These are phyloP conservation scores for Flaveria bidentis DNA, from an alignment of 129 eudicot species.

Conservation along the genomic window DNA sequence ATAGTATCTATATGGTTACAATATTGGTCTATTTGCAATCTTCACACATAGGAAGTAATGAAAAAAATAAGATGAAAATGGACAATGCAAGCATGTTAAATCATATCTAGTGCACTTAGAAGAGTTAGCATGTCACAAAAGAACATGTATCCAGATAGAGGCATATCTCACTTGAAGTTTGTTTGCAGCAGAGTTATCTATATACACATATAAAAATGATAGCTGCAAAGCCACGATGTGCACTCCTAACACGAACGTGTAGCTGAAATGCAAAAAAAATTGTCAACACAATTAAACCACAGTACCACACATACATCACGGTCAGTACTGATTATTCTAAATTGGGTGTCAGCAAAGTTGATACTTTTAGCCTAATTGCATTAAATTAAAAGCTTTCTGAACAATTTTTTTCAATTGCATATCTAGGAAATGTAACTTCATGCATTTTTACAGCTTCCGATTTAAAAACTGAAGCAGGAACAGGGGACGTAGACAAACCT, in stretches of 20 bases:
- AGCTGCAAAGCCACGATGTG: slow-evolving; percentile 22
- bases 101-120: neutral
- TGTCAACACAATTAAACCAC: slow-evolving; percentile 20
- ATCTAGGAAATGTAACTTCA: neutral
- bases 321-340: neutral
- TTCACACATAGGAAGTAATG: too few species aligned
- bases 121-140: neutral
- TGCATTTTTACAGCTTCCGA: neutral
- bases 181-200: slow-evolving; percentile 17
- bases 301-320: neutral
- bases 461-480: neutral
- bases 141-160: neutral
- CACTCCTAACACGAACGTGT: slow-evolving; percentile 10
- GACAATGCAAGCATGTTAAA: neutral
- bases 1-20: neutral
- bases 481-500: slow-evolving; percentile 24
- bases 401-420: slow-evolving; percentile 6
- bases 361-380: slow-evolving; percentile 1
- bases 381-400: slow-evolving; percentile 1
- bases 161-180: slow-evolving; percentile 19
- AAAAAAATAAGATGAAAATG: too few species aligned
- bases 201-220: slow-evolving; percentile 16
- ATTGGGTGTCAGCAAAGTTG: neutral
- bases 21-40: too few species aligned
- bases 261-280: slow-evolving; percentile 18